Conservation (phyloP, 108 stramenopile genomes). For the Nannochloropsis gaditana region DNA sequence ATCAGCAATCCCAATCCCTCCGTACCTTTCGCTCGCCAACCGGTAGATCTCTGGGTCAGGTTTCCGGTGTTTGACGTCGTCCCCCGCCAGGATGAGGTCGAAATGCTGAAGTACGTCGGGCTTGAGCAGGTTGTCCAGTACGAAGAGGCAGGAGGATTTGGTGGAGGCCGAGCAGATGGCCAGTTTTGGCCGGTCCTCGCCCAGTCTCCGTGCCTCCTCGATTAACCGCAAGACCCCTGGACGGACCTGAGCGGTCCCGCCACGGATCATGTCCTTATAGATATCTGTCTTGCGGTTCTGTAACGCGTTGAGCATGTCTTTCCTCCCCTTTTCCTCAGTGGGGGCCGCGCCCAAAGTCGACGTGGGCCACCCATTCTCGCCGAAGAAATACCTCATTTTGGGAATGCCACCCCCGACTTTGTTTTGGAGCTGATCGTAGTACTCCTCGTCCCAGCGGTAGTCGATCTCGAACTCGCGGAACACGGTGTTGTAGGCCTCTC, state of each 20-base stretch:
- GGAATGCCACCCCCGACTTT: slow-evolving; percentile 50
- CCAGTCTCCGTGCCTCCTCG: slow-evolving; percentile 30
- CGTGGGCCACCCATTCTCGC: slow-evolving; percentile 43
- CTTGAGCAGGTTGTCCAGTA: slow-evolving; percentile 44
- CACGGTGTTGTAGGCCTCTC: slow-evolving; percentile 46
- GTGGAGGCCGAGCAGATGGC: slow-evolving; percentile 48
- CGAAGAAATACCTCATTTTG: slow-evolving; percentile 50
- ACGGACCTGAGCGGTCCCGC: slow-evolving; percentile 38
- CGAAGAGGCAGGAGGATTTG: slow-evolving; percentile 44
- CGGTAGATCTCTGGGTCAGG: slow-evolving; percentile 47
- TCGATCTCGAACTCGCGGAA: slow-evolving; percentile 42
- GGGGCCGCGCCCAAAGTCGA: slow-evolving; percentile 37
- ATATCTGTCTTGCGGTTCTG: slow-evolving; percentile 49
- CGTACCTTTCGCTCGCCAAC: slow-evolving; percentile 39
- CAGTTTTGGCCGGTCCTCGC: slow-evolving; percentile 28
- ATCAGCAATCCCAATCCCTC: neutral
- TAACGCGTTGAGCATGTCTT: slow-evolving; percentile 37
- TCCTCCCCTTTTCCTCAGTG: slow-evolving; percentile 24
- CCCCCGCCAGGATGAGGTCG: slow-evolving; percentile 46
- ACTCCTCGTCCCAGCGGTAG: slow-evolving; percentile 45
- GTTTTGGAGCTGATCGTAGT: slow-evolving; percentile 47
- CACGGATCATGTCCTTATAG: slow-evolving; percentile 40
- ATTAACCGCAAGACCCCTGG: slow-evolving; percentile 42
- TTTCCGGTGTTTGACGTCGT: slow-evolving; percentile 44
- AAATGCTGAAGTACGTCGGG: slow-evolving; percentile 37